Conservation (phyloP, 1,284 basidiomycete genomes). For the Trichosporon coremiiforme region DNA sequence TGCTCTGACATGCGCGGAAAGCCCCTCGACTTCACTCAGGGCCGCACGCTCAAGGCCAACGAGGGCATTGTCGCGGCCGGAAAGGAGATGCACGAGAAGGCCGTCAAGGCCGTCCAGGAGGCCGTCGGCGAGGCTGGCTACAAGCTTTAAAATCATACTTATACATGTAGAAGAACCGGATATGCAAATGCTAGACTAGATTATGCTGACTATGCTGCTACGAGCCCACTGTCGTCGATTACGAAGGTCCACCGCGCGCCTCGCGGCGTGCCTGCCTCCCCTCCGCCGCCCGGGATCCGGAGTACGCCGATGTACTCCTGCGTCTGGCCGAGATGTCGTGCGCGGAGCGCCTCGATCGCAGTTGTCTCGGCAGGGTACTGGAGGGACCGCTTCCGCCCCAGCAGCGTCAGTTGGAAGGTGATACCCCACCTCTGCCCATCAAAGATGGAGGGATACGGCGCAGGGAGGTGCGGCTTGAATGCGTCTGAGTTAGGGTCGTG, state of each 20-base stretch:
- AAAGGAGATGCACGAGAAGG: constrained; percentile 66
- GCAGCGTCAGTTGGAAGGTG: constrained; percentile 46
- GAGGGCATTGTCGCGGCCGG: constrained; percentile 81
- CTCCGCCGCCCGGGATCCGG: constrained; percentile 34
- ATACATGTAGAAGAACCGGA: background rate
- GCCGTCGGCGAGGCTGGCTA: constrained; percentile 61
- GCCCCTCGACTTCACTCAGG: constrained; percentile 81
- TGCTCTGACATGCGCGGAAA: constrained; percentile 81
- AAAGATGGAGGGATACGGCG: constrained; percentile 48
- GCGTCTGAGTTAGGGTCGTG: constrained; percentile 30
- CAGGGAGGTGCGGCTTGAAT: constrained; percentile 48
- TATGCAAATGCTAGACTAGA: constrained; percentile 14
- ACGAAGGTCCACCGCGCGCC: constrained; percentile 41
- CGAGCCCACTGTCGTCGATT: constrained; percentile 41
- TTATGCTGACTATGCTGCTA: constrained; percentile 18
- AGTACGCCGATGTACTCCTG: constrained; percentile 37
- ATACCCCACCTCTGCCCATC: constrained; percentile 36
- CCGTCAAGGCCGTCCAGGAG: constrained; percentile 74
- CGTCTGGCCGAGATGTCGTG: constrained; percentile 37
- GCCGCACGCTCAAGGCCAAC: constrained; percentile 82
- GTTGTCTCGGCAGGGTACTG: constrained; percentile 47
- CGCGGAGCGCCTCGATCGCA: constrained; percentile 43
- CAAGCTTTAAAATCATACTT: constrained; percentile 20
- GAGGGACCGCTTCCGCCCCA: constrained; percentile 34
- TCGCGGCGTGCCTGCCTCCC: constrained; percentile 27